These are phyloP conservation scores for Didymellaceae sp. DNA, from an alignment of 2,329 filamentous ascomycete genomes.

Conservation along the genomic window DNA sequence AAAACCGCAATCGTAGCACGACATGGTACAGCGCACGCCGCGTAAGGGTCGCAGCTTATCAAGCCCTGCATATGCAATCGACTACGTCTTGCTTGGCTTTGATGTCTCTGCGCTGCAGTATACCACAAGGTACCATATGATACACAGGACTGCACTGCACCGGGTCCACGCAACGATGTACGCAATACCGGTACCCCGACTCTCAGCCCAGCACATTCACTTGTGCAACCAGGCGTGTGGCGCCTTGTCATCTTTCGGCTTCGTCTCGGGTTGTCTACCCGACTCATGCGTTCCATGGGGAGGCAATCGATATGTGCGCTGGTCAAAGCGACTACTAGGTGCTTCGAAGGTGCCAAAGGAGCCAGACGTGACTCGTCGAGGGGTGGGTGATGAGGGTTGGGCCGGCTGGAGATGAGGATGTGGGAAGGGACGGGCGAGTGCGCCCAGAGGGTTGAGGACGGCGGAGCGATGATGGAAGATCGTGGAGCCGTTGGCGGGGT, in stretches of 20 bases:
- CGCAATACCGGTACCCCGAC: too few species aligned
- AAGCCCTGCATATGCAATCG: background rate
- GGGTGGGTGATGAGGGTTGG: background rate
- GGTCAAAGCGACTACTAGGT: background rate
- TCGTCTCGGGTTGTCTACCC: too few species aligned
- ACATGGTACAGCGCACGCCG: too few species aligned
- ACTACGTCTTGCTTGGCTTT: background rate
- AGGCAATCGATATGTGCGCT: background rate
- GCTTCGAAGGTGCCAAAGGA: conserved; percentile 2
- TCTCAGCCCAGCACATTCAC: too few species aligned
- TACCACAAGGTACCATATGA: too few species aligned
- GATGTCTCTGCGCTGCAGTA: background rate
- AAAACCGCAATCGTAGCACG: too few species aligned
- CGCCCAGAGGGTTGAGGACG: conserved; percentile 13
- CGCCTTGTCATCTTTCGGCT: too few species aligned
- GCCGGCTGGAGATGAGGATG: background rate
- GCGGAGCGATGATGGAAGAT: conserved; percentile 10
- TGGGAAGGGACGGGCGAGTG: conserved; percentile 3
- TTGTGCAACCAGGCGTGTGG: too few species aligned
- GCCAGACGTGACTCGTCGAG: background rate
- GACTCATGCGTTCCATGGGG: too few species aligned
- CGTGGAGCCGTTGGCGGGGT: background rate
- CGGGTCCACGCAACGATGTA: too few species aligned
- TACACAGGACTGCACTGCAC: too few species aligned
- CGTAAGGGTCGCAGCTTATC: too few species aligned